Evolutionary conservation across 345 rosid genomes (phyloP), one percentile per base, ranked within the genome.

Genomic region (Kandelia obovata): DNA sequence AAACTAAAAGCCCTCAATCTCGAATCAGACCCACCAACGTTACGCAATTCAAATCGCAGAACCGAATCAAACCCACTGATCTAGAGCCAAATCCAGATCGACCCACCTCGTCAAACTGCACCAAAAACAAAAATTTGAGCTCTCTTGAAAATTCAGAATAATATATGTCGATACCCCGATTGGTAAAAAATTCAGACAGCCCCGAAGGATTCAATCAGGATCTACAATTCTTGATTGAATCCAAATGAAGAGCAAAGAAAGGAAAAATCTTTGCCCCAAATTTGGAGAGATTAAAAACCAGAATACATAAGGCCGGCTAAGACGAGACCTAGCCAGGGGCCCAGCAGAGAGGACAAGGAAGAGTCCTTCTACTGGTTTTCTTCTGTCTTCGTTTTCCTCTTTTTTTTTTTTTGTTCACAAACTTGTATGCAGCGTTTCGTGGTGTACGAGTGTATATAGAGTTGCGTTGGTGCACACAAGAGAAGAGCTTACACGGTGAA

Each of bases 51-150:
- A 61, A 61, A 39, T 25, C 66, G 26, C 65, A 72, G 32, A 62
- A 63, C 34, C 77, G 64, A 75, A 78, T 77, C 62, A 70, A 55
- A 74, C 75, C 75, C 78, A 64, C 68, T 65, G 63, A 69, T 32
- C 68, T 21, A 66, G 30, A 66, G 58, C 62, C 26, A 23, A 73
- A 70, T 55, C 46, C 66, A 72, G 76, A 86, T 81, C 86, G 70
- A 80, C 73, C 83, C 83, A 82, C 77, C 83, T 74, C 72, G 65
- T 51, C 39, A 32, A 63, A 58, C 16, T n/a, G 30, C 20, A 26
- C 49, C 27, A 55, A 71, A 47, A 70, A 57, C 64, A 8, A 34
- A 65, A 59, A 71, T 43, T 71, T 64, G 59, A 47, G 49, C 52
- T 62, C 71, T 27, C 59, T 65, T 65, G 58, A 61, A 60, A 64